phyloP scores from a whole-genome alignment of 352 stramenopile species.

The Phytophthora ramorum region DNA sequence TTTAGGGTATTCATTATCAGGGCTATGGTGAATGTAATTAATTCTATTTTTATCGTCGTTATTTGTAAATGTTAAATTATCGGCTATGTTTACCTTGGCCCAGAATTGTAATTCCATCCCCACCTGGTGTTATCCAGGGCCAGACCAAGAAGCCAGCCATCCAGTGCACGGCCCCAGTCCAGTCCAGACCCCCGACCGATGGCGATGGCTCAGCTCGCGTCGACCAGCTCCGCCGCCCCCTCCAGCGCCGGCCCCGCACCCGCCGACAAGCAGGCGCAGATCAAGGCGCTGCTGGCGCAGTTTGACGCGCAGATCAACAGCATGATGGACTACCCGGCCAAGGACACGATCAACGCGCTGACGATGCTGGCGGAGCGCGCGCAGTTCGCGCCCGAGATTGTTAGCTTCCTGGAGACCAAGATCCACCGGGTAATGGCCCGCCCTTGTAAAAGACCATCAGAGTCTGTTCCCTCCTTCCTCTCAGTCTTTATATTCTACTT shows the following conservation, averaged over 20 bases:
- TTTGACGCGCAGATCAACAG: conserved; percentile 89
- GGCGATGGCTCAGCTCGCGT: conserved; percentile 61
- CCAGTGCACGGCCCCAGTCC: conserved; percentile 4
- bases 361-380: conserved; percentile 86
- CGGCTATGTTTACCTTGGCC: neutral
- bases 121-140: conserved; percentile 16
- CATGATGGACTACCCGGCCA: conserved; percentile 88
- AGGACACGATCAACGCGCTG: conserved; percentile 90
- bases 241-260: neutral
- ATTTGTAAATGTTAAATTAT: conserved; percentile 8
- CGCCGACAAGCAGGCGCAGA: conserved; percentile 30
- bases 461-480: conserved; percentile 5
- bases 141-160: conserved; percentile 40
- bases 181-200: conserved; percentile 27
- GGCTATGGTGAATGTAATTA: neutral
- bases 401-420: conserved; percentile 91
- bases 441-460: conserved; percentile 6
- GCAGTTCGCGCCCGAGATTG: conserved; percentile 82
- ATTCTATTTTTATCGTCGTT: neutral
- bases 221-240: conserved; percentile 14
- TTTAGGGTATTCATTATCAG: neutral
- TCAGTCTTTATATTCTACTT: conserved; percentile 3
- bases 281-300: conserved; percentile 68
- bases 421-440: conserved; percentile 80
- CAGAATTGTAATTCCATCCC: neutral